Evolutionary conservation across 257 asterid species (phyloP).

Genomic region (Lithospermum erythrorhizon): DNA sequence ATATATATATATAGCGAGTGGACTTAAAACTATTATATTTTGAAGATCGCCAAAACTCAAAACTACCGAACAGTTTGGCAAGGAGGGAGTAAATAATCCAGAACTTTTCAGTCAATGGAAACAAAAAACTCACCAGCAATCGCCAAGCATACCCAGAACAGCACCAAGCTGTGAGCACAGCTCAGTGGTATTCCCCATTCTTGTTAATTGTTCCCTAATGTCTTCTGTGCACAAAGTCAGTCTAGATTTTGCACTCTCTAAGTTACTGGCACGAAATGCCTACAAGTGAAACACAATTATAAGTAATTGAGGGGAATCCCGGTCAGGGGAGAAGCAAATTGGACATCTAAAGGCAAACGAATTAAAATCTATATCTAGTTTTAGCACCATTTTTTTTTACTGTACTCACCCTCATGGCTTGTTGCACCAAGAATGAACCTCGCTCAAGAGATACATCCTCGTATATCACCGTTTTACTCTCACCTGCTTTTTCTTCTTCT

Average conservation of each 20-base stretch:
- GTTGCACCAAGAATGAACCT: conserved; percentile 92
- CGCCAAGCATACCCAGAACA: conserved; percentile 94
- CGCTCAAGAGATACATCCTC: conserved; percentile 96
- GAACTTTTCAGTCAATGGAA: background rate
- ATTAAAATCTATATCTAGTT: background rate
- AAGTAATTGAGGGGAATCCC: conserved; percentile 1
- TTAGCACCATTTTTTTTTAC: background rate
- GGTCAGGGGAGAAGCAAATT: background rate
- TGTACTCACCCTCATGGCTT: conserved; percentile 84
- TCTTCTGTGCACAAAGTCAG: conserved; percentile 76
- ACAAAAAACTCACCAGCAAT: conserved; percentile 62
- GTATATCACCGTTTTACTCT: conserved; percentile 57
- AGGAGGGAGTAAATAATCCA: background rate
- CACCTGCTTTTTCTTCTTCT: conserved; percentile 43
- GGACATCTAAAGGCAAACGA: background rate
- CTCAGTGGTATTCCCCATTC: conserved; percentile 63
- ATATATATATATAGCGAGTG: conserved; percentile 2
- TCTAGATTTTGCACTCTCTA: conserved; percentile 90
- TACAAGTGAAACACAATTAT: conserved; percentile 15
- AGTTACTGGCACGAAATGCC: conserved; percentile 92
- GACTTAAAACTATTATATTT: background rate
- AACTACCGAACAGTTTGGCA: background rate
- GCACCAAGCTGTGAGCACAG: conserved; percentile 97
- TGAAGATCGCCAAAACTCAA: background rate
- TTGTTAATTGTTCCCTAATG: conserved; percentile 70